Evolutionary conservation across 768 basidiomycete genomes (phyloP).

Genomic region (Tricholoma hemisulphureum): DNA sequence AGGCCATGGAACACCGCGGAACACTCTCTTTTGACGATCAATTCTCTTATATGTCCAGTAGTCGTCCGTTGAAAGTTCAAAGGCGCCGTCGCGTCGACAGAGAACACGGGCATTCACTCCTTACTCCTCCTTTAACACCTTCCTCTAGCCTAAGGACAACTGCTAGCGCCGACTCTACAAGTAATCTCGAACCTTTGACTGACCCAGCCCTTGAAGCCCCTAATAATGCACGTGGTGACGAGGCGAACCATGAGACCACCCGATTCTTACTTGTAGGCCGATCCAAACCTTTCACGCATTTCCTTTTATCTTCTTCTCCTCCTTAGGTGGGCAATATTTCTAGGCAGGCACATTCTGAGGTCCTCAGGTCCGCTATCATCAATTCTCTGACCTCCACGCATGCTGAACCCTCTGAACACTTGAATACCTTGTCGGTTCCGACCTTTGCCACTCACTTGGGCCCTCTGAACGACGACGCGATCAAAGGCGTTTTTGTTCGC

Average conservation of each 20-base stretch:
- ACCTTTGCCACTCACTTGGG: not conserved
- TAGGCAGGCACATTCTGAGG: slow-evolving; percentile 23
- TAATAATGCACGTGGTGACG: slow-evolving; percentile 25
- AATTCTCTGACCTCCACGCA: slow-evolving; percentile 18
- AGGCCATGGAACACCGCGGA: slow-evolving; percentile 11
- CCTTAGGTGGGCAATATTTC: slow-evolving; percentile 38
- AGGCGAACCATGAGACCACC: slow-evolving; percentile 31
- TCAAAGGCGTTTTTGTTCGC: slow-evolving; percentile 59
- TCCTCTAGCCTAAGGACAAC: slow-evolving; percentile 51
- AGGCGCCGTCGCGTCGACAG: slow-evolving; percentile 35
- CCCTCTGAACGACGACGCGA: slow-evolving; percentile 22
- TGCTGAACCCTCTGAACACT: not conserved
- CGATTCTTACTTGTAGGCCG: slow-evolving; percentile 37
- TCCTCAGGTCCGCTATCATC: slow-evolving; percentile 28
- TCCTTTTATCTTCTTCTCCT: not conserved
- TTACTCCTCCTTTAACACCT: slow-evolving; percentile 72
- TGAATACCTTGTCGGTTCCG: slow-evolving; percentile 5
- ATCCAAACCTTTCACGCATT: not conserved
- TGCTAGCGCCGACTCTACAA: slow-evolving; percentile 32
- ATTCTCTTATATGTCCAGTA: slow-evolving; percentile 17
- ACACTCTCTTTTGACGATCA: slow-evolving; percentile 17
- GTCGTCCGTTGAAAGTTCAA: slow-evolving; percentile 24
- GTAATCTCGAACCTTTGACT: slow-evolving; percentile 13
- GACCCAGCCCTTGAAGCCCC: slow-evolving; percentile 7
- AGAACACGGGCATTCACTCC: slow-evolving; percentile 37